Evolutionary conservation across 768 basidiomycete species (phyloP), one percentile per base, ranked within the genome.

Genomic region (Pholiota microspora): DNA sequence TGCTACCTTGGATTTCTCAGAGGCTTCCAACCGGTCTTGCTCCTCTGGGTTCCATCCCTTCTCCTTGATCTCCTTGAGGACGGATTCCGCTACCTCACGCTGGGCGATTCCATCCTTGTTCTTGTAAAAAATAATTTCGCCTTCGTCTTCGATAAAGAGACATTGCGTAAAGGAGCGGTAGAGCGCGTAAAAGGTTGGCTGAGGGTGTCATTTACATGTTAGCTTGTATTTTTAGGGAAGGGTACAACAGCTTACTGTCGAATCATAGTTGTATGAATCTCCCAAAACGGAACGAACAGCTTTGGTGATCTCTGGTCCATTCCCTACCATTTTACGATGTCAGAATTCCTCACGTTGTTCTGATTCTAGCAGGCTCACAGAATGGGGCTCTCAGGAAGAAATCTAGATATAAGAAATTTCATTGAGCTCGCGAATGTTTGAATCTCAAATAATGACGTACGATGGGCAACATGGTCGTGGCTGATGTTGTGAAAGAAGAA

Each of bases 401-500:
- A 62, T 76, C 62, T 63, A 8, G 0, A 15, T 24, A 25, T 12
- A 16, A 40, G 47, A 8, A 47, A 32, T 27, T 25, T 48, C 50
- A 2, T 27, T 15, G 42, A 28, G 28, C 45, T 40, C n/a, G 25
- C n/a, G 34, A 31, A 46, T 27, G 18, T 21, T 13, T 10, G 16
- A 3, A 25, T 24, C 7, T 42, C 18, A 6, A 28, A 21, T 46
- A 2, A 6, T 31, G 5, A 63, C 73, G 45, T 63, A 76, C 75
- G 75, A 55, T 75, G 74, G 3, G 75, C 74, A n/a, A 76, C 71
- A 63, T 77, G 75, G 53, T 77, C 73, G 62, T 77, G 75, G 40
- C 71, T 78, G 68, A 76, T 76, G 58, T 82, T 82, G 64, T 82
- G 81, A 55, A 84, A 73, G 71, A 83, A 84, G 67, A 82, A 82